These are phyloP conservation scores for Ceriops zippeliana DNA, from an alignment of 345 rosid species.

Conservation along the genomic window DNA sequence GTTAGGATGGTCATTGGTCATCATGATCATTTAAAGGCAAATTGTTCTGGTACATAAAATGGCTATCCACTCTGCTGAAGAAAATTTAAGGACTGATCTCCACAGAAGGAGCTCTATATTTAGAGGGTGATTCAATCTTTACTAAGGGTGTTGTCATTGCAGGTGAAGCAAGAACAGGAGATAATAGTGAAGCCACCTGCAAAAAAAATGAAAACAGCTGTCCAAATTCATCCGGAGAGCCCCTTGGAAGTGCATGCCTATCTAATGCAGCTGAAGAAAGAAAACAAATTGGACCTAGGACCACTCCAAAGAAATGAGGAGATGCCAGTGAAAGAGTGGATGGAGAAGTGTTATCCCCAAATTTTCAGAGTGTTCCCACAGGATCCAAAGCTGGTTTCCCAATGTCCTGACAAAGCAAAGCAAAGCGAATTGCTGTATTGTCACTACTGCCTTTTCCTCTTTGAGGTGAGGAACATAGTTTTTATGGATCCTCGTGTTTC, in stretches of 20 bases:
- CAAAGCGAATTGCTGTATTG: conserved; percentile 17
- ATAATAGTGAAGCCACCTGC: conserved; percentile 10
- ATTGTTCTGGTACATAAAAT: no score
- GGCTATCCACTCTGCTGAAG: background rate
- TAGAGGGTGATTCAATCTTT: background rate
- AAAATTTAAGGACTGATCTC: background rate
- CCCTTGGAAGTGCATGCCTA: conserved; percentile 30
- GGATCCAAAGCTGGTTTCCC: conserved; percentile 12
- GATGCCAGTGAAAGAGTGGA: conserved; percentile 30
- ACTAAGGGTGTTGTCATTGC: background rate
- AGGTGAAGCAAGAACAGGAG: conserved; percentile 17
- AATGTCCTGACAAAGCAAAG: conserved; percentile 12
- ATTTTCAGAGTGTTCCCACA: conserved; percentile 29
- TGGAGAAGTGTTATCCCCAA: conserved; percentile 25
- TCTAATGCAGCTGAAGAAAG: conserved; percentile 26
- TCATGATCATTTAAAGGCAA: no score
- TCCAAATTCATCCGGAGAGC: conserved; percentile 24
- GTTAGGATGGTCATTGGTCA: no score
- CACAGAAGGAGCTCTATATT: background rate
- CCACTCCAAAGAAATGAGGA: conserved; percentile 20
- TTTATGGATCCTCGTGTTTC: conserved; percentile 21
- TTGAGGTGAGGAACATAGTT: conserved; percentile 25
- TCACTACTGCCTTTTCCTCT: conserved; percentile 28
- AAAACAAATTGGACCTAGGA: conserved; percentile 26
- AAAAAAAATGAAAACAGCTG: conserved; percentile 18